Evolutionary conservation across 495 filamentous ascomycete species (phyloP).

Genomic region (Aspergillus biplanus): DNA sequence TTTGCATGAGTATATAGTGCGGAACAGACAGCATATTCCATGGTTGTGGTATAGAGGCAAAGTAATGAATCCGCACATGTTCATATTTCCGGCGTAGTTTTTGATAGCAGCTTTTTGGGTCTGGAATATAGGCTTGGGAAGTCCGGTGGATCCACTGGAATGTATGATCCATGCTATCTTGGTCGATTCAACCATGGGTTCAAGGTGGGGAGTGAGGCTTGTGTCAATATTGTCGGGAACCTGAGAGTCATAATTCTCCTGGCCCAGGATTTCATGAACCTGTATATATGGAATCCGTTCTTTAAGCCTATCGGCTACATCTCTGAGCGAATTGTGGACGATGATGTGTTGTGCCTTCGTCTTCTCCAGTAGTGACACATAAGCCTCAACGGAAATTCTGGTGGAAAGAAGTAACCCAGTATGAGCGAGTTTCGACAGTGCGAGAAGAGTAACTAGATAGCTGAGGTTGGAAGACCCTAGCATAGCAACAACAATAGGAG

Average conservation of each 20-base stretch:
- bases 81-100: slow-evolving; percentile 39
- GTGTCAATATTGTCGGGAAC: slow-evolving; percentile 24
- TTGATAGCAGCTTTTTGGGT: slow-evolving; percentile 37
- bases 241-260: slow-evolving; percentile 26
- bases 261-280: slow-evolving; percentile 22
- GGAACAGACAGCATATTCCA: slow-evolving; percentile 46
- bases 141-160: slow-evolving; percentile 61
- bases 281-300: slow-evolving; percentile 23
- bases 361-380: slow-evolving; percentile 40
- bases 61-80: slow-evolving; percentile 48
- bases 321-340: slow-evolving; percentile 28
- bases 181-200: slow-evolving; percentile 27
- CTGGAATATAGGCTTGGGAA: slow-evolving; percentile 58
- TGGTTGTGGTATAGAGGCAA: slow-evolving; percentile 59
- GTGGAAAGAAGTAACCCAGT: slow-evolving; percentile 49
- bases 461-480: slow-evolving; percentile 45
- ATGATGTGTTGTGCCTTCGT: slow-evolving; percentile 41
- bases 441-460: slow-evolving; percentile 46
- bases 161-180: slow-evolving; percentile 56
- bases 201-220: slow-evolving; percentile 24
- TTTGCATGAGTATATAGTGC: slow-evolving; percentile 52
- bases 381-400: slow-evolving; percentile 43
- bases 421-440: slow-evolving; percentile 45
- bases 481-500: slow-evolving; percentile 40
- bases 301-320: slow-evolving; percentile 29